Base-by-base conservation (phyloP, 2,329 filamentous ascomycete species). In the Chrysosporium keratinophilum region DNA sequence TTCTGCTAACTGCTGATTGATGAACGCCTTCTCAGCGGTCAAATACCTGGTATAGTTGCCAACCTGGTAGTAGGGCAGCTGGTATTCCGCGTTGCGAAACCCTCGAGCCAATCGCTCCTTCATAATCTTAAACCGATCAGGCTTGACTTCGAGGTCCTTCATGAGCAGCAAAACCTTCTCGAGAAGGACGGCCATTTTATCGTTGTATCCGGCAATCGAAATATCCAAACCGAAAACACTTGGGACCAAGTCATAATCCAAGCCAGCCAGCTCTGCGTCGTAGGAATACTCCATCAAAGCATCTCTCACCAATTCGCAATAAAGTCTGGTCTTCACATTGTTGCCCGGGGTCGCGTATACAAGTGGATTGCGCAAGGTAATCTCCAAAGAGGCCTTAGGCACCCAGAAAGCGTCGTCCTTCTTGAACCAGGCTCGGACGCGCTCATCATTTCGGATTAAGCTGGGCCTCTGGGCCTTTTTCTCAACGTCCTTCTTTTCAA, bases 331-430 rank as follows among this genome's bases (percentile, higher is more conserved):
- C 65, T 93, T 88, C 56, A 94, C 82, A 33, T 81, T 77, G 57
- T 86, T 90, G 54, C 85, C 83, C 1, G 89, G 86, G 3, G 87
- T 89, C 1, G 87, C 79, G 66, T 82, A 83, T n/a, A 87, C 82
- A 44, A 95, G 71, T 0, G 89, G 86, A 56, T 84, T 95, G 62
- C 84, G 81, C 60, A 94, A 77, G 61, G 84, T 88, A 59, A 95
- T 81, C 59, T 89, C 80, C 15, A 97, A 75, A 56, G 89, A 93
- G 2, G 88, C 93, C 69, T 95, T 95, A 7, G 93, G 93, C 9
- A 97, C 93, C 90, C 91, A 97, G 70, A 97, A 98, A 0, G 84
- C 89, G 62, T 98, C 93, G 63, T 98, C 93, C 71, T 97, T 97
- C 76, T 98, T 98, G 76, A 84, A 96, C 93, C 93, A 98, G 2